Evolutionary conservation across 2,329 filamentous ascomycete genomes (phyloP).

Genomic region (Gyromitra esculenta): DNA sequence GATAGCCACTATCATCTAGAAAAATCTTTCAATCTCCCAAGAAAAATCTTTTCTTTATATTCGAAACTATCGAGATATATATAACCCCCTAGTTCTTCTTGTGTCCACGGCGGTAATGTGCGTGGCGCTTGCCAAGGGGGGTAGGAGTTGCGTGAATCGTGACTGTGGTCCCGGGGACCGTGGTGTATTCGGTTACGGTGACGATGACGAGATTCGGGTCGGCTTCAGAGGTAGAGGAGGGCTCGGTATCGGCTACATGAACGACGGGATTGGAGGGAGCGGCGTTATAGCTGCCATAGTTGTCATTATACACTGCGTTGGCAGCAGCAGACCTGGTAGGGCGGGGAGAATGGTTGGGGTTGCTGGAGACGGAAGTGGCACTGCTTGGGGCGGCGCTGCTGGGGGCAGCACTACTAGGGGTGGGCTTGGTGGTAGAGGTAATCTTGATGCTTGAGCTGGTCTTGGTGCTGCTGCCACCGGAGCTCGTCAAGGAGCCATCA

Average conservation of each 20-base stretch:
- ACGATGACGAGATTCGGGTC: conserved; percentile 51
- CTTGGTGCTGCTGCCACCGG: neutral
- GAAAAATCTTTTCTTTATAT: conserved; percentile 5
- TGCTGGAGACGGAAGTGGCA: neutral
- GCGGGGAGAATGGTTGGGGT: neutral
- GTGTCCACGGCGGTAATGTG: conserved; percentile 28
- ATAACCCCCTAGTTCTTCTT: conserved; percentile 8
- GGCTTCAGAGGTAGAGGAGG: neutral
- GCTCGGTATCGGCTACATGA: neutral
- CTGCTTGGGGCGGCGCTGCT: neutral
- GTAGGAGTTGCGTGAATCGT: conserved; percentile 25
- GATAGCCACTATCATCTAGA: conserved; percentile 4
- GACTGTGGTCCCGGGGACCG: conserved; percentile 32
- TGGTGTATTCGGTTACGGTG: conserved; percentile 48
- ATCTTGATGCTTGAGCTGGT: conserved; percentile 1
- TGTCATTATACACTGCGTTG: neutral
- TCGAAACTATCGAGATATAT: conserved; percentile 22
- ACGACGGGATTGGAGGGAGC: neutral
- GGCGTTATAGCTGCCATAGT: neutral
- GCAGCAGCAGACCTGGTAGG: too few species aligned
- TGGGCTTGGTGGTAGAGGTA: neutral
- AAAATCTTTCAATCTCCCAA: conserved; percentile 15
- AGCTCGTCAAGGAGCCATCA: neutral
- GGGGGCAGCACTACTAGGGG: neutral
- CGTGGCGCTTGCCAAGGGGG: conserved; percentile 23